Percentiles rank a stretch among this genome's conserved stretches.
Conservation (phyloP, 306 rosid genomes). For the Mimosa bimucronata region DNA sequence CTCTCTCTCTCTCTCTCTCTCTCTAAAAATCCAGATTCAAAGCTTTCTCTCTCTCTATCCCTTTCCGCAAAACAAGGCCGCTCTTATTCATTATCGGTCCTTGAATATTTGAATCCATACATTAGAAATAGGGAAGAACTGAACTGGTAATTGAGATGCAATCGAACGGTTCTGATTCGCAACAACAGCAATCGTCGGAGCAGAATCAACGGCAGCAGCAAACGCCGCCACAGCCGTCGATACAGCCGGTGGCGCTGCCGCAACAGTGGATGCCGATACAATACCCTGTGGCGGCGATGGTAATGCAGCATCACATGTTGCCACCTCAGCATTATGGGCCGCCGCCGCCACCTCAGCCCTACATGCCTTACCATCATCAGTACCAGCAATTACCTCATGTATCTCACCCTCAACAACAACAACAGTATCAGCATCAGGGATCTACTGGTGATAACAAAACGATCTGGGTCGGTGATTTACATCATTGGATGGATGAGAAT, state of each 20-base stretch:
- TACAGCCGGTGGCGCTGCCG: constrained; percentile 45
- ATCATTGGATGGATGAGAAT: constrained; percentile 94
- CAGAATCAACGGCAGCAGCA: constrained; percentile 39
- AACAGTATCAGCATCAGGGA: constrained; percentile 44
- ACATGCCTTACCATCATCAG: constrained; percentile 71
- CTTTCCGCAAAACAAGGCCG: constrained; percentile 1
- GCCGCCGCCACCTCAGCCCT: constrained; percentile 50
- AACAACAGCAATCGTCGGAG: constrained; percentile 42
- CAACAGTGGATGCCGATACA: constrained; percentile 88
- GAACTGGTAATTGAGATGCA: constrained; percentile 60
- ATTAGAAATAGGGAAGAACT: neutral
- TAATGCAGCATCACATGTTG: constrained; percentile 94
- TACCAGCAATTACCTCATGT: constrained; percentile 57
- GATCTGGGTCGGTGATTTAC: constrained; percentile 94
- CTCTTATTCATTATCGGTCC: constrained; percentile 16
- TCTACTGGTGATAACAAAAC: constrained; percentile 84
- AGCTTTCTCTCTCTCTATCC: constrained; percentile 48
- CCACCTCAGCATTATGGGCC: constrained; percentile 82
- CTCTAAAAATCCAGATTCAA: constrained; percentile 38
- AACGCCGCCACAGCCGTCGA: constrained; percentile 29
- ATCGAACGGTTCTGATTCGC: constrained; percentile 80
- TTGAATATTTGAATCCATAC: constrained; percentile 34
- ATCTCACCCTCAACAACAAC: constrained; percentile 54
- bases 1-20: no score
- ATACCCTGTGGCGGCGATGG: constrained; percentile 90